Conservation (phyloP, 805 yeast species). For the Myxozyma nipponensis region DNA sequence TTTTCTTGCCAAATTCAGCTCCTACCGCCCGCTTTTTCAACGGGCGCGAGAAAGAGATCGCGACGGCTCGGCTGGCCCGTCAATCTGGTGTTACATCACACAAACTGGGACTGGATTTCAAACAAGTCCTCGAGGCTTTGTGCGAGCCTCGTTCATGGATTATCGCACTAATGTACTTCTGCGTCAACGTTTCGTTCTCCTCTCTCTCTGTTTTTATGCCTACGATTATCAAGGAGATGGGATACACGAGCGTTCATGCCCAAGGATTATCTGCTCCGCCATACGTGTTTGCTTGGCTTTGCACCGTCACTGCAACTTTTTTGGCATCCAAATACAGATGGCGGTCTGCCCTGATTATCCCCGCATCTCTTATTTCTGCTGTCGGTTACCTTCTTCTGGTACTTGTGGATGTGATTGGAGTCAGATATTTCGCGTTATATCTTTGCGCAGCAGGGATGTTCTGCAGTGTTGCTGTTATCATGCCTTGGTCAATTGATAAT, state of each 20-base stretch:
- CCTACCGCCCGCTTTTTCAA: slow-evolving; percentile 2
- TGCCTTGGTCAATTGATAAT: slow-evolving; percentile 30
- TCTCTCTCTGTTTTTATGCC: slow-evolving; percentile 50
- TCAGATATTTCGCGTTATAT: slow-evolving; percentile 31
- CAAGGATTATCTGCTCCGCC: slow-evolving; percentile 50
- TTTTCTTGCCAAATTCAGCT: slow-evolving; percentile 3
- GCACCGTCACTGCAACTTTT: neutral
- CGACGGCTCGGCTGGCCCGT: slow-evolving; percentile 14
- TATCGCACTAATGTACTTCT: slow-evolving; percentile 27
- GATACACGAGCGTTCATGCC: slow-evolving; percentile 42
- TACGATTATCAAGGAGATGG: slow-evolving; percentile 44
- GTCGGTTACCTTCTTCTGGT: slow-evolving; percentile 29
- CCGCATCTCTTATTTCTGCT: neutral
- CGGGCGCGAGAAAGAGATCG: slow-evolving; percentile 22
- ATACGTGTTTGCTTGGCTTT: slow-evolving; percentile 32
- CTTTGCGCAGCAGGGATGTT: slow-evolving; percentile 28
- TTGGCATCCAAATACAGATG: neutral
- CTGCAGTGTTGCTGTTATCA: slow-evolving; percentile 26
- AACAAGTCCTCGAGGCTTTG: neutral
- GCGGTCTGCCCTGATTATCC: neutral
- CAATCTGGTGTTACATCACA: slow-evolving; percentile 1
- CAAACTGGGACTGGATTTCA: slow-evolving; percentile 17
- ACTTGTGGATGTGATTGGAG: slow-evolving; percentile 16
- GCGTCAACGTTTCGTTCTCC: slow-evolving; percentile 32
- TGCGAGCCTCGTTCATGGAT: slow-evolving; percentile 5